These are phyloP conservation scores for Sugiyamaella smithiae DNA, from an alignment of 805 yeast species.

Conservation along the genomic window DNA sequence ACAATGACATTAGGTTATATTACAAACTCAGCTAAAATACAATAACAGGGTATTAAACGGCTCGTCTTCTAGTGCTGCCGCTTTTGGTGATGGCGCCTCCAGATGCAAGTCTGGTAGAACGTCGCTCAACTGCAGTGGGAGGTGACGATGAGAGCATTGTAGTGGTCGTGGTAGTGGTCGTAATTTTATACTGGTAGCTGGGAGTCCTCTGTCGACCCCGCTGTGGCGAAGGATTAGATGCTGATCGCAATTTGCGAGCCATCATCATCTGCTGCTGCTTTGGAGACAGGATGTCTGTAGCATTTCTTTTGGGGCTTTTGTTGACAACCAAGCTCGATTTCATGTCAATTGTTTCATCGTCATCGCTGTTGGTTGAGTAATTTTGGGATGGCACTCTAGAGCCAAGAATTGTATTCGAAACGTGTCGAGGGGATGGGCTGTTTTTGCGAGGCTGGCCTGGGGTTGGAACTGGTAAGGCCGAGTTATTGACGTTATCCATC, in stretches of 20 bases:
- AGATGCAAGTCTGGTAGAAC: slow-evolving; percentile 22
- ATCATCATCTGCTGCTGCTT: slow-evolving; percentile 25
- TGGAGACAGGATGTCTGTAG: slow-evolving; percentile 26
- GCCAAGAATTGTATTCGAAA: slow-evolving; percentile 1
- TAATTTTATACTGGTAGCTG: slow-evolving; percentile 21
- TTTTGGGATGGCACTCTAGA: slow-evolving; percentile 8
- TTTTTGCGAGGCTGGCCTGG: slow-evolving; percentile 95
- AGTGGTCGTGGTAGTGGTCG: slow-evolving; percentile 25
- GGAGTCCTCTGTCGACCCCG: slow-evolving; percentile 13
- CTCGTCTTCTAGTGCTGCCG: neutral
- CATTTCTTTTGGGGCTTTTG: slow-evolving; percentile 19
- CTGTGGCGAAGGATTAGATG: slow-evolving; percentile 35
- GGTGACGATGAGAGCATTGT: slow-evolving; percentile 22
- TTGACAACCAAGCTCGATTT: neutral
- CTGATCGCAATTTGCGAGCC: slow-evolving; percentile 31
- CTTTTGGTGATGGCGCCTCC: slow-evolving; percentile 21
- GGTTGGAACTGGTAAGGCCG: slow-evolving; percentile 85
- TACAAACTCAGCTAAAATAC: no score
- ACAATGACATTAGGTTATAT: no score
- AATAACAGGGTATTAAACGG: no score
- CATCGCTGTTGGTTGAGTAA: slow-evolving; percentile 40
- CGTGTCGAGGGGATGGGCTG: slow-evolving; percentile 22
- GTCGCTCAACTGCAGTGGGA: slow-evolving; percentile 20
- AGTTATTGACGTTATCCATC: slow-evolving; percentile 53
- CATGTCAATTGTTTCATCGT: slow-evolving; percentile 32